Evolutionary conservation across 106 monocot species (phyloP), one percentile per base, ranked within the genome.

Genomic region (Dendrobium huoshanense): DNA sequence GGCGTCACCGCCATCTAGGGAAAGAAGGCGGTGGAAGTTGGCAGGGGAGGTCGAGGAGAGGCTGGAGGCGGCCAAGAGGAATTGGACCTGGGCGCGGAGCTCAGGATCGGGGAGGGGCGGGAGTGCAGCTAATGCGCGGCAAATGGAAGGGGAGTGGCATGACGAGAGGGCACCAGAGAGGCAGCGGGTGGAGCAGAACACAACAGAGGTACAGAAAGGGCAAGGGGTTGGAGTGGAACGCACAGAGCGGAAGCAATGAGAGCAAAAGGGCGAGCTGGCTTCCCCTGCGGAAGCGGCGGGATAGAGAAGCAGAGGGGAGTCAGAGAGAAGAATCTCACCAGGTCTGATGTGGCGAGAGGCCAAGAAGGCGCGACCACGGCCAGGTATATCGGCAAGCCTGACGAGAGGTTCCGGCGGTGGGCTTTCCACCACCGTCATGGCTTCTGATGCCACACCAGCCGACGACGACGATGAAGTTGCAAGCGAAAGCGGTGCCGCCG

Each of bases 261-360:
- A 43, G 41, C 31, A 33, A 15, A 27, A 72, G 55, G 55, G 29
- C 4, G 45, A 42, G 51, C 17, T 77, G 47, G 56, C 73, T 68
- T 77, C 68, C 24, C n/a, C 1, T 75, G 81, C 77, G 61, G 77
- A 49, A 77, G 67, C 75, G 82, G 94, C 18, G 31, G 91, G 86
- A 85, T 97, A 97, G 78, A 92, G 84, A 82, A 97, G 84, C 45
- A 97, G 75, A n/a, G 94, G 94, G 58, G 83, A 43, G 79, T 97
- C 96, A 3, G 85, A 58, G 41, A 97, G 88, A 74, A 94, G 65
- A 73, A 92, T 65, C 82, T 97, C 90, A 15, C 96, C 96, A 33
- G 92, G 76, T 24, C 78, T 75, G 68, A 92, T 89, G 85, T 41
- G 55, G 56, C 87, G 80, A 80, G 87, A 55, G 22, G 94, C 83